Percentiles rank a stretch among this genome's conserved stretches.
Evolutionary conservation across 2,329 filamentous ascomycete species (phyloP).

Genomic region (Bipolaris gigantea): DNA sequence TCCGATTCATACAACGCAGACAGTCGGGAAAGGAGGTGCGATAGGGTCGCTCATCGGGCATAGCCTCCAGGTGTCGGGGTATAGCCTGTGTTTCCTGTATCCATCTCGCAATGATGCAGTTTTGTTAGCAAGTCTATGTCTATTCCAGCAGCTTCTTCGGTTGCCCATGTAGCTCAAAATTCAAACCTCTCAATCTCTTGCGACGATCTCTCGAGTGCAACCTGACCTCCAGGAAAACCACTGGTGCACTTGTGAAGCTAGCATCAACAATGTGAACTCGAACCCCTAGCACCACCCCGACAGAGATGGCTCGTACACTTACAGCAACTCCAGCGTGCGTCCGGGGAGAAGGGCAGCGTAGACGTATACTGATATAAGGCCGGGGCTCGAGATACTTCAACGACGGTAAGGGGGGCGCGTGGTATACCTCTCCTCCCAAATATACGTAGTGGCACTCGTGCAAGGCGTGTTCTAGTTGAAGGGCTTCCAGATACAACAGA

Average conservation of each 20-base stretch:
- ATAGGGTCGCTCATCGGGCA: too few species aligned
- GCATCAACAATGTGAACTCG: conserved; percentile 35
- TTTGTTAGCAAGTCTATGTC: not conserved
- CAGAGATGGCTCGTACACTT: conserved; percentile 41
- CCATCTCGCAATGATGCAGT: too few species aligned
- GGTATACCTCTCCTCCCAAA: conserved; percentile 32
- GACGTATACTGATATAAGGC: not conserved
- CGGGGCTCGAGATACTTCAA: conserved; percentile 45
- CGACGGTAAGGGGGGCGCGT: conserved; percentile 35
- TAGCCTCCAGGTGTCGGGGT: too few species aligned
- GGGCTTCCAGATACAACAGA: not conserved
- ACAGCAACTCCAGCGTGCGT: conserved; percentile 37
- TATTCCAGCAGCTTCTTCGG: not conserved
- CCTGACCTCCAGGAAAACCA: conserved; percentile 43
- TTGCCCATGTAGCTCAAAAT: not conserved
- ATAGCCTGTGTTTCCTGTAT: too few species aligned
- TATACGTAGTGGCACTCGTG: conserved; percentile 5
- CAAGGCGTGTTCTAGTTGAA: not conserved
- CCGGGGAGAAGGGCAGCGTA: not conserved
- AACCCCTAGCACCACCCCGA: conserved; percentile 50
- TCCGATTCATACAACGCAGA: too few species aligned
- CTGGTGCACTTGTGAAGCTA: conserved; percentile 46
- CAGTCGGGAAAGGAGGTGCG: too few species aligned
- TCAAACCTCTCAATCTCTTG: not conserved
- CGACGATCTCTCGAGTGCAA: not conserved